Conservation (phyloP, 2,329 filamentous ascomycete genomes). For the Neopestalotiopsis rosae region DNA sequence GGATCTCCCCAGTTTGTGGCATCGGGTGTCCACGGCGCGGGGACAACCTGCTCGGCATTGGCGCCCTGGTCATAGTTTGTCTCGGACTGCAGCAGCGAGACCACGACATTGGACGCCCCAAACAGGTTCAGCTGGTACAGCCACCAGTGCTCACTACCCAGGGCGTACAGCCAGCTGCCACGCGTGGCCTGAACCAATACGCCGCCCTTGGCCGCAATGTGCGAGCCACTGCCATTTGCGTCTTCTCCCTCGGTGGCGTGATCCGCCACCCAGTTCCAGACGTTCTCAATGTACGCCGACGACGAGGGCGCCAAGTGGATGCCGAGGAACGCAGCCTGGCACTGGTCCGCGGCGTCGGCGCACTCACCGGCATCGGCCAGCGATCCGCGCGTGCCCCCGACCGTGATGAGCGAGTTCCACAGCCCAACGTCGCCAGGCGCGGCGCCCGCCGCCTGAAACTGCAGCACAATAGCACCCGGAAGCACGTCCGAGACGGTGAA, state of each 20-base stretch:
- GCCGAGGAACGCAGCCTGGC: slow-evolving; percentile 50
- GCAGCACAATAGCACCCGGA: slow-evolving; percentile 65
- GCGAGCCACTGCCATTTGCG: slow-evolving; percentile 39
- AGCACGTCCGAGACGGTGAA: slow-evolving; percentile 65
- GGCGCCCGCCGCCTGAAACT: slow-evolving; percentile 42
- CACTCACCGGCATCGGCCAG: slow-evolving; percentile 34
- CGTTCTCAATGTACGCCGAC: slow-evolving; percentile 59
- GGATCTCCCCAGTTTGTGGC: slow-evolving; percentile 45
- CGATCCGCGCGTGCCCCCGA: slow-evolving; percentile 42
- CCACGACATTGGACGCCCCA: slow-evolving; percentile 53
- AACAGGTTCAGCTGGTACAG: slow-evolving; percentile 63
- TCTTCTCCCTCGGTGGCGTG: slow-evolving; percentile 54
- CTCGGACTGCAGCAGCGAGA: slow-evolving; percentile 58
- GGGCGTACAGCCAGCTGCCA: slow-evolving; percentile 57
- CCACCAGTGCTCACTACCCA: slow-evolving; percentile 61
- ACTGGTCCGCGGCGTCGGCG: slow-evolving; percentile 39
- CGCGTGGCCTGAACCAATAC: slow-evolving; percentile 49
- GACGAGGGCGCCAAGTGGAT: slow-evolving; percentile 52
- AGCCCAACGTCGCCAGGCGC: slow-evolving; percentile 38
- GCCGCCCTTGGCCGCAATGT: slow-evolving; percentile 55
- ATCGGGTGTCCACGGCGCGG: slow-evolving; percentile 46
- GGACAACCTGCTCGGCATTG: slow-evolving; percentile 40
- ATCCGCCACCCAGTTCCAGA: slow-evolving; percentile 59
- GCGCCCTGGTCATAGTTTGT: slow-evolving; percentile 56
- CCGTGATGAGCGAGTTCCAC: slow-evolving; percentile 44